phyloP scores from a whole-genome alignment of 1,139 yeast species.

The Geotrichum fermentans region DNA sequence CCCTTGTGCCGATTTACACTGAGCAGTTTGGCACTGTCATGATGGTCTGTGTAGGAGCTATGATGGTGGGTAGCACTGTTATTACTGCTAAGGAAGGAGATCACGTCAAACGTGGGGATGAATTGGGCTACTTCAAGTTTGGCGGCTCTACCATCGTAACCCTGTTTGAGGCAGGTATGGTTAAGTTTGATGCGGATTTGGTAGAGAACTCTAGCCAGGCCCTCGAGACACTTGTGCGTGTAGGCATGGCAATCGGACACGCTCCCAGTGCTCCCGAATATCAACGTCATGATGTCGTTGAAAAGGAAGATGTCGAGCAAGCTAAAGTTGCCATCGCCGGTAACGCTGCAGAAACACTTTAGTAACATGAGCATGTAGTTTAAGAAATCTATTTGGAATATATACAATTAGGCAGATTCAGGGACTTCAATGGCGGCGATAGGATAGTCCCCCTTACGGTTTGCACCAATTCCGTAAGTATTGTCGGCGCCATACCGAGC shows the following conservation, averaged over 20 bases:
- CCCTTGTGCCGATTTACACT: slow-evolving; percentile 70
- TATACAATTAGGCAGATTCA: background rate
- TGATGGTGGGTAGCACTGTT: slow-evolving; percentile 95
- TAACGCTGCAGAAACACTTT: slow-evolving; percentile 6
- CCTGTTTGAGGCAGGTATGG: slow-evolving; percentile 44
- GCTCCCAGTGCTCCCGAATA: slow-evolving; percentile 30
- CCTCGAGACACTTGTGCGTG: slow-evolving; percentile 77
- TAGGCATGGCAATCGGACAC: slow-evolving; percentile 92
- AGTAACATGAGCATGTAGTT: background rate
- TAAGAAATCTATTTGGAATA: background rate
- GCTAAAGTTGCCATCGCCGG: slow-evolving; percentile 29
- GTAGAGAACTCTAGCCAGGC: slow-evolving; percentile 59
- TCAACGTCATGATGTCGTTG: slow-evolving; percentile 24
- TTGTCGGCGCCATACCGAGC: slow-evolving; percentile 48
- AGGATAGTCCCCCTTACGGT: slow-evolving; percentile 41
- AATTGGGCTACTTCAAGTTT: slow-evolving; percentile 88
- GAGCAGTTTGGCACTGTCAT: slow-evolving; percentile 69
- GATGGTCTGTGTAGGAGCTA: slow-evolving; percentile 87
- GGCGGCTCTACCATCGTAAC: slow-evolving; percentile 88
- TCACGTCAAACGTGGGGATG: slow-evolving; percentile 62
- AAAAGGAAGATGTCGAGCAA: slow-evolving; percentile 25
- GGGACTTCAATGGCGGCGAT: slow-evolving; percentile 19
- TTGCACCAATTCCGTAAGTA: slow-evolving; percentile 46
- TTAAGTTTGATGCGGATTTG: slow-evolving; percentile 70
- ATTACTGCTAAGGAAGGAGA: slow-evolving; percentile 64